Percentiles rank a stretch among this genome's conserved stretches.
Conservation (phyloP, 2,329 filamentous ascomycete species). For the Aspergillus versicolor region DNA sequence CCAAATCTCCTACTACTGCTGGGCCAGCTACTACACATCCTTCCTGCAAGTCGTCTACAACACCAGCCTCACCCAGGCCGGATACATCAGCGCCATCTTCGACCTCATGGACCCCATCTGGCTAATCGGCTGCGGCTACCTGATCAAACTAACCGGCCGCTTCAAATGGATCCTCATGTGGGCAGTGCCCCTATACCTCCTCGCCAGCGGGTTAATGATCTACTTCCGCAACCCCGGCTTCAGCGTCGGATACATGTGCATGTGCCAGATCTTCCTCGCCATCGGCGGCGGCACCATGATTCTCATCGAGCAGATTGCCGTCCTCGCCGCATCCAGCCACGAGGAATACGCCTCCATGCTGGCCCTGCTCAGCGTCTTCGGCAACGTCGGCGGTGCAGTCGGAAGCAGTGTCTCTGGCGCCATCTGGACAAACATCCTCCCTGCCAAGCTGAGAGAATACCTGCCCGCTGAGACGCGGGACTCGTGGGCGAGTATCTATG, state of each 20-base stretch:
- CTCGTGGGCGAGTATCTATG: conserved; percentile 13
- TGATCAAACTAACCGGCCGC: conserved; percentile 48
- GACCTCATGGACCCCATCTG: conserved; percentile 55
- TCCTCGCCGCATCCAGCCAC: conserved; percentile 52
- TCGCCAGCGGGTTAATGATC: conserved; percentile 54
- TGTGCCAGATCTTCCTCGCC: conserved; percentile 57
- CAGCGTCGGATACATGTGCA: conserved; percentile 51
- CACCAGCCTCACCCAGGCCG: conserved; percentile 30
- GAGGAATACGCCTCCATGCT: conserved; percentile 54
- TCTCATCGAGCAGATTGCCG: conserved; percentile 54
- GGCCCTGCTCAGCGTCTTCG: conserved; percentile 41
- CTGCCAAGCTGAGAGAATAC: conserved; percentile 39
- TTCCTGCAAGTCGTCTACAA: conserved; percentile 40
- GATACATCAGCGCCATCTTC: conserved; percentile 49
- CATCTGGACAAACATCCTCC: conserved; percentile 36
- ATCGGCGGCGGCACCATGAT: conserved; percentile 52
- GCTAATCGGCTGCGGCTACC: conserved; percentile 52
- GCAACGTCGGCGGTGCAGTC: conserved; percentile 33
- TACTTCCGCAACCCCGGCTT: conserved; percentile 49
- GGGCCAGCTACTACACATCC: conserved; percentile 34
- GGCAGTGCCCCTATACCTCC: conserved; percentile 49
- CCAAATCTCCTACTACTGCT: conserved; percentile 22
- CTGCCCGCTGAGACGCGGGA: conserved; percentile 23
- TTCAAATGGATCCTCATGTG: conserved; percentile 53
- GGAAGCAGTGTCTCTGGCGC: conserved; percentile 31